A percentile compares a stretch with the other conserved stretches of the same genome.
Conservation (phyloP, 1,284 basidiomycete species). For the Thecaphora thlaspeos region DNA sequence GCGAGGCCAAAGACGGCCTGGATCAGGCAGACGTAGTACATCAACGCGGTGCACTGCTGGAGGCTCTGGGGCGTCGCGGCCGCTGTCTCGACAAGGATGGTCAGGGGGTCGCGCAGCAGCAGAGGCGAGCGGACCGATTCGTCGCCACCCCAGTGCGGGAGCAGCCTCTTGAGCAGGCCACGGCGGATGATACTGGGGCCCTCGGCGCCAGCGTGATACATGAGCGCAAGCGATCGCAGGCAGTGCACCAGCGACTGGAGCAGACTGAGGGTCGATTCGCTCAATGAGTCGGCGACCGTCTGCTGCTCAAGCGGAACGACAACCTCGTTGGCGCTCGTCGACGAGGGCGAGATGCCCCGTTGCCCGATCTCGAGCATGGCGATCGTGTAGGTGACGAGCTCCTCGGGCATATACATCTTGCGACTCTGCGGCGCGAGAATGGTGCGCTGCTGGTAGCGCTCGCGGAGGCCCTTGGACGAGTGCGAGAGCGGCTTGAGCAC, state of each 20-base stretch:
- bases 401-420: conserved; percentile 54
- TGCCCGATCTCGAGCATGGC: conserved; percentile 51
- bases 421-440: conserved; percentile 45
- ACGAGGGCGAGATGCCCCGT: conserved; percentile 41
- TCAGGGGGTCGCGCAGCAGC: conserved; percentile 52
- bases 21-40: conserved; percentile 55
- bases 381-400: conserved; percentile 55
- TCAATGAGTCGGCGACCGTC: conserved; percentile 38
- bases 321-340: conserved; percentile 16
- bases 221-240: conserved; percentile 32
- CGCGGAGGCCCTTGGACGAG: conserved; percentile 27
- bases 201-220: conserved; percentile 23
- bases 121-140: conserved; percentile 51
- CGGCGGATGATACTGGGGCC: conserved; percentile 44
- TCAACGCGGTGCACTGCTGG: conserved; percentile 50
- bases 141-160: conserved; percentile 56
- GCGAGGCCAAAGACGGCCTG: conserved; percentile 56
- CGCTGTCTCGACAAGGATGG: conserved; percentile 53
- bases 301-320: conserved; percentile 15
- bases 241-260: conserved; percentile 45
- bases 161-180: conserved; percentile 51
- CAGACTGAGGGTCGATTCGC: conserved; percentile 37
- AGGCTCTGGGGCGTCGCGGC: conserved; percentile 45
- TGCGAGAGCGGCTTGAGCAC: conserved; percentile 51
- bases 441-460: conserved; percentile 39